Base-by-base conservation (phyloP, 352 stramenopile genomes). In the Globisporangium spiculum region DNA sequence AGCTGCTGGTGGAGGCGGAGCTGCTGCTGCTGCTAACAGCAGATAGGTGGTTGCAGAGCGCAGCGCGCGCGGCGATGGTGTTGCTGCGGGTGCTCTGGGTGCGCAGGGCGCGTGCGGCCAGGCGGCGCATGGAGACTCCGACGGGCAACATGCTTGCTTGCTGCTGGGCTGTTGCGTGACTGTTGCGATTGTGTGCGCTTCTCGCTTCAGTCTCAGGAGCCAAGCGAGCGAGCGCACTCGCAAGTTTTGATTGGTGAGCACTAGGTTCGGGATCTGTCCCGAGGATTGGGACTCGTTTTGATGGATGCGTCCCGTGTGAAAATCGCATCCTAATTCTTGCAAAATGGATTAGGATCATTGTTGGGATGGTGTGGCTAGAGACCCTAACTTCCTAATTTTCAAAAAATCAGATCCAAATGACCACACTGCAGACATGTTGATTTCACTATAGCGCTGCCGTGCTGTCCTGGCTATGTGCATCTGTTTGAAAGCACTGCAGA, bases 1-100 rank as follows among this genome's bases (percentile, higher is more conserved):
- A 78, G 81, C 68, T 94, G 88, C 72, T 93, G 83, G 67, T 14
- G 27, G 2, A 30, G 9, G 48, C 20, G 48, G 26, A 78, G 80
- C 67, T 93, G 88, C 70, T 91, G 83, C 63, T 36, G 53, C 8
- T 18, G 12, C 22, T 24, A 24, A 18, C 27, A 14, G 55, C 55
- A 24, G 80, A 78, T 44, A 75, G 77, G n/a, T 54, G 30, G 32
- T 36, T 67, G 48, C 52, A 32, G 24, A 67, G 48, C 61, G 61
- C 61, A 52, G 36, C 60, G 44, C 62, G 62, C 18, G 50, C 58
- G 58, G 22, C 12, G 54, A 30, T 41, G 26, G 56, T 22, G 24
- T 20, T 65, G 59, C 14, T 46, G 41, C 41, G 38, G 26, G 20
- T 53, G 7, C 34, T 65, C 38, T 65, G 59, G 18, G 59, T 41